Conservation (phyloP, 2,329 filamentous ascomycete species). For the Aspergillus felis region DNA sequence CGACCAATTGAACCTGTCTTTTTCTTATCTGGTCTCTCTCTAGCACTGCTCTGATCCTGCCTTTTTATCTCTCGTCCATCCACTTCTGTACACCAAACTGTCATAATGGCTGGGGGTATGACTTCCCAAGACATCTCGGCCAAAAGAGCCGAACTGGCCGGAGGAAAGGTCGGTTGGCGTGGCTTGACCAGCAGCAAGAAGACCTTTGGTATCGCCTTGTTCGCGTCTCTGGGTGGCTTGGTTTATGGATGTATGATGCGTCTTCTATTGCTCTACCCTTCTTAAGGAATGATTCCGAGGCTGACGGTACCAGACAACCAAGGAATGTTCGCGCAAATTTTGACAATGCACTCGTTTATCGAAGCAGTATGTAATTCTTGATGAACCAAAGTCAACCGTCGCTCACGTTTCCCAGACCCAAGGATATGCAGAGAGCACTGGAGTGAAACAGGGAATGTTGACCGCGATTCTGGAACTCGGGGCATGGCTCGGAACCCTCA, state of each 20-base stretch:
- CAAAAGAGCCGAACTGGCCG: constrained; percentile 32
- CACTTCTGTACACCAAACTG: too few relatives aligned
- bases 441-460: constrained; percentile 29
- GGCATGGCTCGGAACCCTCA: constrained; percentile 36
- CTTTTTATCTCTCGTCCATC: too few relatives aligned
- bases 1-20: too few relatives aligned
- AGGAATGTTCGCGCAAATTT: constrained; percentile 70
- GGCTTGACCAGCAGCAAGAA: constrained; percentile 51
- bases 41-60: too few relatives aligned
- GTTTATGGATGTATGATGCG: constrained; percentile 55
- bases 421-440: constrained; percentile 22
- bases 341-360: constrained; percentile 49
- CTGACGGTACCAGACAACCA: constrained; percentile 54
- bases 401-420: constrained; percentile 17
- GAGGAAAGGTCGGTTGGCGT: constrained; percentile 38
- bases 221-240: constrained; percentile 50
- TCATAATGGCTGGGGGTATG: constrained; percentile 7
- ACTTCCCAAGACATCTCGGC: constrained; percentile 23
- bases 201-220: constrained; percentile 54
- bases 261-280: neutral
- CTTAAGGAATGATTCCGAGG: neutral
- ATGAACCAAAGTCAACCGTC: neutral
- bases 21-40: too few relatives aligned
- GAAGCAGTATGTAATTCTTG: constrained; percentile 41
- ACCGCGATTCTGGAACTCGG: constrained; percentile 42